These are phyloP conservation scores for Chalaropsis thielavioides DNA, from an alignment of 2,329 filamentous ascomycete genomes.

Conservation along the genomic window DNA sequence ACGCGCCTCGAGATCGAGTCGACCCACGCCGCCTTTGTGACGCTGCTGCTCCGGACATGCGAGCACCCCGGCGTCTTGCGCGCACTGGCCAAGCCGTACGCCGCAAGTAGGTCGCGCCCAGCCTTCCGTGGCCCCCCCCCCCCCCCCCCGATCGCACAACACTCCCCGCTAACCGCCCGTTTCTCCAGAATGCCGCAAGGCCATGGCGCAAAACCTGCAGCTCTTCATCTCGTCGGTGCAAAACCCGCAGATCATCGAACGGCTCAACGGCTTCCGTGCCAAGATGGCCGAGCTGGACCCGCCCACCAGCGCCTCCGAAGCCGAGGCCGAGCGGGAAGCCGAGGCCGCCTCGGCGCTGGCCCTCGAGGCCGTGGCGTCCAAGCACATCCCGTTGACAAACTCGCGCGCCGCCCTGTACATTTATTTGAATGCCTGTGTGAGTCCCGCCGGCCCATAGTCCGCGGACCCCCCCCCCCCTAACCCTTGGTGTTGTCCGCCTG, in stretches of 20 bases:
- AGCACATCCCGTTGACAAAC: constrained; percentile 56
- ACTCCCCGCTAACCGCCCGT: background rate
- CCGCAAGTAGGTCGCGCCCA: constrained; percentile 19
- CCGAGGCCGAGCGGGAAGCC: constrained; percentile 21
- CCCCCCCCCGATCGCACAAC: too few species aligned
- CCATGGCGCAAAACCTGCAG: constrained; percentile 36
- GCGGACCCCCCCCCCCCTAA: too few species aligned
- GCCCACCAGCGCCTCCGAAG: background rate
- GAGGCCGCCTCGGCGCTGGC: constrained; percentile 35
- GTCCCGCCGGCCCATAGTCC: constrained; percentile 21
- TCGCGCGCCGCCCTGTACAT: constrained; percentile 73
- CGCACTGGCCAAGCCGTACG: constrained; percentile 37
- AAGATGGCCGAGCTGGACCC: constrained; percentile 39
- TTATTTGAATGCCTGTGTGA: constrained; percentile 67
- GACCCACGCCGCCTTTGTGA: constrained; percentile 47
- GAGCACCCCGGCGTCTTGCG: constrained; percentile 44
- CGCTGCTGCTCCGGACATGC: constrained; percentile 45
- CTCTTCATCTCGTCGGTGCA: constrained; percentile 43
- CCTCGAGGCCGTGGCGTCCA: constrained; percentile 38
- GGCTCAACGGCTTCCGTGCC: constrained; percentile 43
- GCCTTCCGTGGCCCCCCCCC: too few species aligned
- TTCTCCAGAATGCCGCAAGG: constrained; percentile 31
- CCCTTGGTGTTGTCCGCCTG: too few species aligned
- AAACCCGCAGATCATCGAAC: constrained; percentile 37
- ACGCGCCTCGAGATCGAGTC: constrained; percentile 43